Base-by-base conservation (phyloP, 2,329 filamentous ascomycete species). In the Zymoseptoria passerinii region DNA sequence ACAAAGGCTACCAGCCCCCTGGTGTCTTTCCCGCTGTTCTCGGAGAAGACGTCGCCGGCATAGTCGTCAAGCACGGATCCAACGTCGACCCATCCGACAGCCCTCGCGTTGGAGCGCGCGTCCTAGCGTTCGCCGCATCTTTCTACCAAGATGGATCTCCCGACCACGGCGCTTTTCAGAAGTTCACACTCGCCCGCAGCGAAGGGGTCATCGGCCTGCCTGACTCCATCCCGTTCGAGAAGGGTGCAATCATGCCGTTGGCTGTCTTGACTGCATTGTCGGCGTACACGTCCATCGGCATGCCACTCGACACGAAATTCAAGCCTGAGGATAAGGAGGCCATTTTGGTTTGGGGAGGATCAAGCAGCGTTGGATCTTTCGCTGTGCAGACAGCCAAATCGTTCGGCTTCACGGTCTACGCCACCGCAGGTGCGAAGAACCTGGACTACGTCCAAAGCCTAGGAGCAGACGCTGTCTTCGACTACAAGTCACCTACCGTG, bases 341-440 rank as follows among this genome's bases (percentile, higher is more conserved):
- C 1, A 65, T 79, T 13, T 58, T 78, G 40, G 63, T 79, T 23
- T 79, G 76, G 72, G 77, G 76, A 27, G 77, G 74, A 1, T 72
- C 74, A 4, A 75, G 74, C 0, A 75, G 73, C 0, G 74, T 77
- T 13, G 77, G 77, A 0, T 70, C 71, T n/a, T 72, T 71, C 19
- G 72, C 72, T 1, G 71, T 78, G 8, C 76, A 79, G 55, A 71
- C 73, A 29, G 71, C 78, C 10, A 69, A 68, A n/a, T 68, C 70
- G 16, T 68, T 75, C 35, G 75, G 75, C 3, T 76, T 74, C 54
- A 69, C 60, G 6, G 71, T 76, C 29, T 72, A 76, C 57, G 64
- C 74, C 1, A 76, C 75, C 2, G 75, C 75, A 9, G 73, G 73
- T 20, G 60, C 60, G 35, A 71, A 71, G 60, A 68, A 78, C 56